Conservation (phyloP, 306 rosid genomes). For the Albizia julibrissin region DNA sequence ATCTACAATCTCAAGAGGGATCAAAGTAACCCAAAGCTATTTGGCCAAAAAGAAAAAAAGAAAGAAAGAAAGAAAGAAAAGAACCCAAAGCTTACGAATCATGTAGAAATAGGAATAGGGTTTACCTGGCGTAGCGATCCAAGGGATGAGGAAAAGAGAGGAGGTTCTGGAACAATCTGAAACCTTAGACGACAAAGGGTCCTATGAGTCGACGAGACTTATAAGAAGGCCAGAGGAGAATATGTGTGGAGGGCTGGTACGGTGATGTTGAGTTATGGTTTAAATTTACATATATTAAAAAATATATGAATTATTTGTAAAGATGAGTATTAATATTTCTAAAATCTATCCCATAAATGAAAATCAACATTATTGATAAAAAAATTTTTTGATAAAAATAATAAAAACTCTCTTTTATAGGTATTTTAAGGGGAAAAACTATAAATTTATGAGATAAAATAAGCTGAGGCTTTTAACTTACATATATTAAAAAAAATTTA, state of each 20-base stretch:
- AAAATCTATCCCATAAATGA: too few species aligned
- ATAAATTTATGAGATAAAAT: too few species aligned
- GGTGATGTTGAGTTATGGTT: conserved; percentile 35
- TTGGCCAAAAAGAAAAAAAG: too few species aligned
- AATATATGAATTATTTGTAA: too few species aligned
- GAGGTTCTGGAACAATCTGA: conserved; percentile 54
- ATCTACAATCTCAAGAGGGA: conserved; percentile 39
- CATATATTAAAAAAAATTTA: too few species aligned
- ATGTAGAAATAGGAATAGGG: background rate
- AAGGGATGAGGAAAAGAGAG: background rate
- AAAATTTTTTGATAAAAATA: too few species aligned
- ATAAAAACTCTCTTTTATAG: too few species aligned
- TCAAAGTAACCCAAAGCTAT: background rate
- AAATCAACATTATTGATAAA: too few species aligned
- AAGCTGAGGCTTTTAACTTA: too few species aligned
- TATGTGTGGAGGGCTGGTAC: conserved; percentile 27
- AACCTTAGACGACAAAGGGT: conserved; percentile 6
- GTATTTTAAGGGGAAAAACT: too few species aligned
- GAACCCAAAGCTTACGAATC: conserved; percentile 11
- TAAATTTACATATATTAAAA: background rate
- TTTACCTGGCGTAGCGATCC: conserved; percentile 40
- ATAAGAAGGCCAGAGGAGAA: conserved; percentile 14
- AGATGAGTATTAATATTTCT: too few species aligned
- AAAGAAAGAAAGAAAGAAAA: too few species aligned
- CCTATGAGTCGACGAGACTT: background rate